Conservation (phyloP, 306 rosid species). For the Malus fusca region DNA sequence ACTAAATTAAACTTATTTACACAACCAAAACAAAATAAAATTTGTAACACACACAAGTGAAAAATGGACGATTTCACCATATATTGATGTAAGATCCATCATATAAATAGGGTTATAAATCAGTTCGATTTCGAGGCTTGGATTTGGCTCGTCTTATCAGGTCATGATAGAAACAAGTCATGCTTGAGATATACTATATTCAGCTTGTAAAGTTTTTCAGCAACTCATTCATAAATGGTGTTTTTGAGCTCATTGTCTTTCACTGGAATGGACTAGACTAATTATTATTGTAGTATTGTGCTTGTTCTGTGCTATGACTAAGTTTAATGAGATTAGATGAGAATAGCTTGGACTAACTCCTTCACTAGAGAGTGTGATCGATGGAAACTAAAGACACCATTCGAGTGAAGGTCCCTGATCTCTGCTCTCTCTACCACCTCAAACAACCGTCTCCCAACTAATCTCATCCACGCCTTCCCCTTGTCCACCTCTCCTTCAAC, state of each 20-base stretch:
- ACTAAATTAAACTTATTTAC: not conserved
- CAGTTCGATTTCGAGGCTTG: not conserved
- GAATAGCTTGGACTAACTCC: no score
- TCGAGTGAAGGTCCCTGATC: conserved; percentile 42
- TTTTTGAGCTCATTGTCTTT: no score
- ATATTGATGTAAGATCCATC: not conserved
- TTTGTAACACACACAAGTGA: not conserved
- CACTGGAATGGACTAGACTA: no score
- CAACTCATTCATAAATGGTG: not conserved
- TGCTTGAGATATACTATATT: not conserved
- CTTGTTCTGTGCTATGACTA: no score
- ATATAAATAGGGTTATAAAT: not conserved
- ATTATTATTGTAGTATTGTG: no score
- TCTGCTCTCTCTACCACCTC: conserved; percentile 40
- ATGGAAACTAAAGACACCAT: conserved; percentile 52
- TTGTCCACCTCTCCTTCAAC: conserved; percentile 60
- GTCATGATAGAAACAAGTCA: not conserved
- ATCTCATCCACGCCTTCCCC: conserved; percentile 22
- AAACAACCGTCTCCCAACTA: conserved; percentile 32
- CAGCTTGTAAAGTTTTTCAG: not conserved
- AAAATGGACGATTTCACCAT: not conserved
- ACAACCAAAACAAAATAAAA: not conserved
- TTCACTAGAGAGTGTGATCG: conserved; percentile 36
- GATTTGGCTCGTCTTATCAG: not conserved
- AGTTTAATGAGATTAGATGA: no score